A percentile compares a stretch with the other conserved stretches of the same genome.
phyloP scores from a whole-genome alignment of 495 filamentous ascomycete genomes.

The Poronia punctata region DNA sequence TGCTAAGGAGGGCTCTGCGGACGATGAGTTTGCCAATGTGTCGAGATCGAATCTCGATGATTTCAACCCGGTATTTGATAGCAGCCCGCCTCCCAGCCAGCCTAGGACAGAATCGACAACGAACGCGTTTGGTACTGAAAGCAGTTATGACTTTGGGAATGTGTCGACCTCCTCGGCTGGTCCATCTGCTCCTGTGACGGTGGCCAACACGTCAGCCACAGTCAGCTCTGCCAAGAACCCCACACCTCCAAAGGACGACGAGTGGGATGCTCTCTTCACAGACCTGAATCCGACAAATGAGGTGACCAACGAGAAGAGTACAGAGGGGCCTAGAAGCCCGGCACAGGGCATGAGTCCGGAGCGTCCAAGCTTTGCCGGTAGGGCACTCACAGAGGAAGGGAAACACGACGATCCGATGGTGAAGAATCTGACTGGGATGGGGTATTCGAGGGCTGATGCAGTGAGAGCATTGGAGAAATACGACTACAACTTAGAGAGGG shows the following conservation, averaged over 20 bases:
- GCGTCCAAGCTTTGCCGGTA: conserved; percentile 37
- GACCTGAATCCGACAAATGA: conserved; percentile 57
- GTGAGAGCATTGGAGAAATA: conserved; percentile 83
- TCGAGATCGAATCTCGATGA: conserved; percentile 56
- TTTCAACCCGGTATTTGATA: conserved; percentile 60
- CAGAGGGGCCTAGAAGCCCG: conserved; percentile 21
- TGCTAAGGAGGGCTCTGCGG: conserved; percentile 85
- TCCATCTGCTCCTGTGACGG: conserved; percentile 48
- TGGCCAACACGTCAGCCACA: conserved; percentile 29
- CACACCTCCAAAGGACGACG: conserved; percentile 49
- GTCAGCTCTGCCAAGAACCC: conserved; percentile 27
- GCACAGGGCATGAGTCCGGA: conserved; percentile 31
- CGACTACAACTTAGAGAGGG: conserved; percentile 93
- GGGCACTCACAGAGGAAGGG: conserved; percentile 66
- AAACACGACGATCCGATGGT: conserved; percentile 87
- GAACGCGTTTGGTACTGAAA: conserved; percentile 37
- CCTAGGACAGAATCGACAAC: conserved; percentile 41
- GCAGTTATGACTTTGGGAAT: conserved; percentile 42
- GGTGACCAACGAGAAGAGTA: conserved; percentile 19
- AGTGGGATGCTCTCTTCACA: conserved; percentile 95
- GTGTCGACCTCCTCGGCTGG: conserved; percentile 35
- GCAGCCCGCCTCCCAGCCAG: conserved; percentile 47
- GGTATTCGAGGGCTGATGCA: conserved; percentile 73
- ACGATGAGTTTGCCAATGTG: conserved; percentile 69
- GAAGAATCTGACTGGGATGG: conserved; percentile 86